Evolutionary conservation across 768 basidiomycete genomes (phyloP).

Genomic region (Termitomyces sp.): DNA sequence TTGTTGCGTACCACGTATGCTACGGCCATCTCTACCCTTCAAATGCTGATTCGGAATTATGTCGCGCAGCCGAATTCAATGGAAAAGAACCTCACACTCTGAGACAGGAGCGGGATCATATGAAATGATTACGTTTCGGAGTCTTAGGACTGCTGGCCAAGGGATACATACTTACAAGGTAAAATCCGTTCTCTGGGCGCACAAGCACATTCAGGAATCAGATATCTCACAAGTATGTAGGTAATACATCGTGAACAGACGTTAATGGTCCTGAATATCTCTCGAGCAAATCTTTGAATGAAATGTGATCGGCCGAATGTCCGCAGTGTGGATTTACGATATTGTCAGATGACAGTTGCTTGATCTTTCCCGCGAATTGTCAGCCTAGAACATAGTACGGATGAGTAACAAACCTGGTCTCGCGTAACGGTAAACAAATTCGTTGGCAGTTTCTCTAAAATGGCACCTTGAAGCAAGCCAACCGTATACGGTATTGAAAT

Average conservation of each 20-base stretch:
- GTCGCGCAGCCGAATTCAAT: no score
- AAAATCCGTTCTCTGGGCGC: not conserved
- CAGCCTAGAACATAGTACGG: not conserved
- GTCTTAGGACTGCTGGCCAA: no score
- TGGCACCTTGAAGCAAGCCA: conserved; percentile 59
- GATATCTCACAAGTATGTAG: conserved; percentile 40
- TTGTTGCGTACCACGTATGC: no score
- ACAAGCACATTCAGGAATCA: not conserved
- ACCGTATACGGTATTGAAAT: conserved; percentile 60
- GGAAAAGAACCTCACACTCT: no score
- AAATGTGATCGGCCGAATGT: conserved; percentile 22
- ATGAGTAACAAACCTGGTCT: conserved; percentile 46
- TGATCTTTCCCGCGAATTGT: conserved; percentile 38
- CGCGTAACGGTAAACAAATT: conserved; percentile 68
- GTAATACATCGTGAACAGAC: conserved; percentile 50
- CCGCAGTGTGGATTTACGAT: conserved; percentile 37
- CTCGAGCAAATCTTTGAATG: conserved; percentile 36
- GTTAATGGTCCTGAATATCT: conserved; percentile 37
- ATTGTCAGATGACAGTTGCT: conserved; percentile 62
- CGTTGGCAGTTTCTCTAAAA: conserved; percentile 60
- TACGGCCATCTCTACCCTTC: no score
- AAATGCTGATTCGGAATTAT: no score
- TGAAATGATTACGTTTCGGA: no score
- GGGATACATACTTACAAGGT: not conserved
- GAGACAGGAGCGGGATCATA: no score